phyloP scores from a whole-genome alignment of 1,284 basidiomycete species.

The Thelephora terrestris region DNA sequence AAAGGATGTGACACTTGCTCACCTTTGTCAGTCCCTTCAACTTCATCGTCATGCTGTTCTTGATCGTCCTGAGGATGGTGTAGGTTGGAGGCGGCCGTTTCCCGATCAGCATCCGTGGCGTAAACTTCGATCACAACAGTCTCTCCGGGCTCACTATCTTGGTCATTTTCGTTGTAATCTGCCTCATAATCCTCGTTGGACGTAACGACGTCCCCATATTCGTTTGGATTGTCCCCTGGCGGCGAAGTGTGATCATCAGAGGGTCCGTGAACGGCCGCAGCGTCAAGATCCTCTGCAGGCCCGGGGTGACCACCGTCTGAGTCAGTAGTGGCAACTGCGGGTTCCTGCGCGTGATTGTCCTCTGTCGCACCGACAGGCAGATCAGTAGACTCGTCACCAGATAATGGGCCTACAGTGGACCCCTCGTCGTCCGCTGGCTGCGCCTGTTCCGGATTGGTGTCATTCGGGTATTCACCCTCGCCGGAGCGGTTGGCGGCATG shows the following conservation, averaged over 20 bases:
- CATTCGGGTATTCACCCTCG: too few species aligned
- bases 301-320: background rate
- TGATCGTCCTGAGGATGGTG: background rate
- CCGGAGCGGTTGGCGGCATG: too few species aligned
- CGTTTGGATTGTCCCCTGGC: background rate
- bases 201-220: background rate
- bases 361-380: background rate
- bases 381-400: too few species aligned
- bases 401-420: too few species aligned
- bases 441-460: too few species aligned
- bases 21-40: background rate
- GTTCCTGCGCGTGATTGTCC: background rate
- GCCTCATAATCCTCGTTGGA: background rate
- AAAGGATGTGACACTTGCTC: background rate
- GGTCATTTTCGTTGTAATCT: background rate
- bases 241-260: background rate
- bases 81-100: background rate
- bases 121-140: background rate
- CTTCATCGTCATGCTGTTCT: background rate
- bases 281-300: background rate
- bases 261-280: background rate
- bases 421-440: too few species aligned
- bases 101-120: background rate
- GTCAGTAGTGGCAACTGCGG: background rate
- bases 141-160: background rate